Evolutionary conservation across 2,329 filamentous ascomycete genomes (phyloP).

Genomic region (Penicillium crustosum): DNA sequence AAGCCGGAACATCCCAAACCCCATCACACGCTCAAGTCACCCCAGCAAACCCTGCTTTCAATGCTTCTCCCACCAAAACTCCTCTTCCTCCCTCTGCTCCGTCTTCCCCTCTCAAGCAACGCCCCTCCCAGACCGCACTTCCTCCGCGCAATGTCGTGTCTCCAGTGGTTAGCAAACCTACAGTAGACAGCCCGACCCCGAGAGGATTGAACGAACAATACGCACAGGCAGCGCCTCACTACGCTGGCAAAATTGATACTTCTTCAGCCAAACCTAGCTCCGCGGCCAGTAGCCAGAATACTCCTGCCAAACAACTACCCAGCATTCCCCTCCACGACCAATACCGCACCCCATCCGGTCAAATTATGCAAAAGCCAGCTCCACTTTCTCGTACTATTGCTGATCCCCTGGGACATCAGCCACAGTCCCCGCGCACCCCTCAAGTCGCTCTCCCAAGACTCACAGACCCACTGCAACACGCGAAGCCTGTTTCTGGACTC

Average conservation of each 20-base stretch:
- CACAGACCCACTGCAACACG: conserved; percentile 9
- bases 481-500: conserved; percentile 16
- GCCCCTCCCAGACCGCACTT: conserved; percentile 50
- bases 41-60: conserved; percentile 47
- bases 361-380: conserved; percentile 9
- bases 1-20: conserved; percentile 26
- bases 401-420: neutral
- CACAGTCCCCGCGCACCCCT: conserved; percentile 3
- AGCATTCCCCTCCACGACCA: neutral
- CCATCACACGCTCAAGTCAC: conserved; percentile 59
- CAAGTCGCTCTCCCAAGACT: conserved; percentile 11
- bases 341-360: conserved; percentile 1
- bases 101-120: conserved; percentile 56
- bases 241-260: neutral
- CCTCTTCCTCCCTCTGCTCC: conserved; percentile 51
- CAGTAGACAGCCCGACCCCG: conserved; percentile 28
- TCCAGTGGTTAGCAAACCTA: conserved; percentile 40
- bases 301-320: neutral
- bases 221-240: conserved; percentile 12
- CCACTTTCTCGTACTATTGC: conserved; percentile 12
- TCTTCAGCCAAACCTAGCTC: neutral
- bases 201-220: conserved; percentile 12
- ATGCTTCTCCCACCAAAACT: conserved; percentile 59
- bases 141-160: conserved; percentile 47
- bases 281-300: neutral